Evolutionary conservation across 345 rosid species (phyloP).

Genomic region (Salix viminalis): DNA sequence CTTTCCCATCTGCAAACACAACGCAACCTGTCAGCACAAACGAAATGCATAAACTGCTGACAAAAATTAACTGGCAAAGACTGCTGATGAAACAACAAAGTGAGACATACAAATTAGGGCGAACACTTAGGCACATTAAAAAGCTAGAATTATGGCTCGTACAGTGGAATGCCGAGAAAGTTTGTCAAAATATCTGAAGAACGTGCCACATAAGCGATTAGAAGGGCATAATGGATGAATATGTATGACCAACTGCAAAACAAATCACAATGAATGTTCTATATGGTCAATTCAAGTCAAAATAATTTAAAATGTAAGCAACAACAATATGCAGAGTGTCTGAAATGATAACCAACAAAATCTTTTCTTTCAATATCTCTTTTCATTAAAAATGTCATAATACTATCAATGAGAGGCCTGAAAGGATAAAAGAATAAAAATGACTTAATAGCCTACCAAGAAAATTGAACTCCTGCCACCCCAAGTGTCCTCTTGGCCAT

Average conservation of each 20-base stretch:
- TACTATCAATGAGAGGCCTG: neutral
- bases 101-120: neutral
- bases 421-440: neutral
- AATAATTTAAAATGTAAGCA: neutral
- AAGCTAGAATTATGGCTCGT: slow-evolving; percentile 23
- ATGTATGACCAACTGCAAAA: slow-evolving; percentile 89
- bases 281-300: neutral
- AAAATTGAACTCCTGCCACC: slow-evolving; percentile 74
- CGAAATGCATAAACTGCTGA: neutral
- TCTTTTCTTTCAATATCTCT: neutral
- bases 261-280: slow-evolving; percentile 10
- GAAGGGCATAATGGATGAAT: slow-evolving; percentile 85
- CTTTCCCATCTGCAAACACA: slow-evolving; percentile 90
- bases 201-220: slow-evolving; percentile 88
- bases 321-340: neutral
- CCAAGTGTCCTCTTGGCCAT: slow-evolving; percentile 94
- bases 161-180: slow-evolving; percentile 77
- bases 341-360: neutral
- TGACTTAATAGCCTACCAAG: slow-evolving; percentile 48
- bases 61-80: neutral
- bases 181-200: slow-evolving; percentile 81
- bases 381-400: neutral
- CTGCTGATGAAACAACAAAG: neutral
- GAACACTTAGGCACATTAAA: neutral
- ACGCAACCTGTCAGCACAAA: slow-evolving; percentile 32